phyloP scores from a whole-genome alignment of 768 basidiomycete species.

The Leccinum olivaceopallidum region DNA sequence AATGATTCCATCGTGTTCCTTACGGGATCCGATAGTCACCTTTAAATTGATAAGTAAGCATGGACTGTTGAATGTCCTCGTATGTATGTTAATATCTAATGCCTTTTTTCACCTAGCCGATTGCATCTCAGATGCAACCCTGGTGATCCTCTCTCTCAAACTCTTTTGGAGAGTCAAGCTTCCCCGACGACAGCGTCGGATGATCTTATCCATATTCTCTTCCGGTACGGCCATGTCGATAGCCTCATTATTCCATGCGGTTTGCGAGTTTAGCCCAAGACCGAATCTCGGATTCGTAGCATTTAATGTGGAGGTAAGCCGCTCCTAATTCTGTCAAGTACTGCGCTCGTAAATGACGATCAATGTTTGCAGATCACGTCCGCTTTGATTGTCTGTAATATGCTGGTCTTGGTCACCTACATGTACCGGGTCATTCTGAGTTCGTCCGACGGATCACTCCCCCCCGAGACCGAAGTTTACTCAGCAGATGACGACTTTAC shows the following conservation, averaged over 20 bases:
- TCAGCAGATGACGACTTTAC: not conserved
- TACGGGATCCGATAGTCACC: not conserved
- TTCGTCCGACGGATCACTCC: not conserved
- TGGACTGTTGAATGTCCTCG: not conserved
- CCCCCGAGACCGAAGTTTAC: slow-evolving; percentile 3
- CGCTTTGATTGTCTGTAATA: slow-evolving; percentile 11
- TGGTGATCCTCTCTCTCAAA: not conserved
- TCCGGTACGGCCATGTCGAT: slow-evolving; percentile 8
- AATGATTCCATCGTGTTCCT: not conserved
- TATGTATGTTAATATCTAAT: not conserved
- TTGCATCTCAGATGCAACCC: not conserved
- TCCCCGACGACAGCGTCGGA: slow-evolving; percentile 14
- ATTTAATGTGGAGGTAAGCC: not conserved
- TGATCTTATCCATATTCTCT: slow-evolving; percentile 19
- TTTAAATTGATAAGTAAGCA: not conserved
- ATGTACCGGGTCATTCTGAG: slow-evolving; percentile 7
- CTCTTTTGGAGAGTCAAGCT: slow-evolving; percentile 18
- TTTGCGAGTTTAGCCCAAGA: not conserved
- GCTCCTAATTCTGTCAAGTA: not conserved
- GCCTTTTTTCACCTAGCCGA: not conserved
- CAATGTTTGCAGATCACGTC: not conserved
- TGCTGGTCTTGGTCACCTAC: slow-evolving; percentile 18
- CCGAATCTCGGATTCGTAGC: not conserved
- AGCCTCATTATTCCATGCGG: not conserved
- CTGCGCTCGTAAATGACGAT: not conserved